phyloP scores from a whole-genome alignment of 768 basidiomycete species.

The Tricholoma saponaceum region DNA sequence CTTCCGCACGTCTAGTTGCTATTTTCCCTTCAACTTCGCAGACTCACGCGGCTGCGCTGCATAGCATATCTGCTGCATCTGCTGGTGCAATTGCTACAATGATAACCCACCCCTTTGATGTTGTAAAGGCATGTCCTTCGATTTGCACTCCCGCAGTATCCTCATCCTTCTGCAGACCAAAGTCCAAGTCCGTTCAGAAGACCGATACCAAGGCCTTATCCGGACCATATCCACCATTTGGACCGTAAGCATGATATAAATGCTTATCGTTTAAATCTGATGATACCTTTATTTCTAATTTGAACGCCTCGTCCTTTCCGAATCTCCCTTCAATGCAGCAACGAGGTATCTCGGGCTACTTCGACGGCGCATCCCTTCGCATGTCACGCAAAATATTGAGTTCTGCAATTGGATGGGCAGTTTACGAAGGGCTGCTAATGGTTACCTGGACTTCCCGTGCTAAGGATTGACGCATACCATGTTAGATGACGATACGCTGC shows the following conservation, averaged over 20 bases:
- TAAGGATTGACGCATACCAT: neutral
- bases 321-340: conserved; percentile 41
- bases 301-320: neutral
- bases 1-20: conserved; percentile 25
- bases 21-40: conserved; percentile 41
- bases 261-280: neutral
- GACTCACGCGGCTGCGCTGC: conserved; percentile 47
- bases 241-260: conserved; percentile 41
- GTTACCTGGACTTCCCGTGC: conserved; percentile 37
- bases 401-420: conserved; percentile 89
- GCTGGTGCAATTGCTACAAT: conserved; percentile 85
- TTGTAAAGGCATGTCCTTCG: conserved; percentile 67
- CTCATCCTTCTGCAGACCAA: conserved; percentile 56
- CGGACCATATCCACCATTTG: conserved; percentile 65
- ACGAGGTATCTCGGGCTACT: conserved; percentile 76
- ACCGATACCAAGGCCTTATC: conserved; percentile 66
- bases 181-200: conserved; percentile 84
- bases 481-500: neutral
- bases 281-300: neutral
- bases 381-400: conserved; percentile 83
- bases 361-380: conserved; percentile 81
- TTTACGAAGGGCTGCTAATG: conserved; percentile 78
- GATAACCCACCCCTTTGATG: conserved; percentile 90
- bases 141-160: neutral
- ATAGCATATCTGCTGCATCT: conserved; percentile 66